Base-by-base conservation (phyloP, 1,284 basidiomycete genomes). In the Cutaneotrichosporon cutaneum region DNA sequence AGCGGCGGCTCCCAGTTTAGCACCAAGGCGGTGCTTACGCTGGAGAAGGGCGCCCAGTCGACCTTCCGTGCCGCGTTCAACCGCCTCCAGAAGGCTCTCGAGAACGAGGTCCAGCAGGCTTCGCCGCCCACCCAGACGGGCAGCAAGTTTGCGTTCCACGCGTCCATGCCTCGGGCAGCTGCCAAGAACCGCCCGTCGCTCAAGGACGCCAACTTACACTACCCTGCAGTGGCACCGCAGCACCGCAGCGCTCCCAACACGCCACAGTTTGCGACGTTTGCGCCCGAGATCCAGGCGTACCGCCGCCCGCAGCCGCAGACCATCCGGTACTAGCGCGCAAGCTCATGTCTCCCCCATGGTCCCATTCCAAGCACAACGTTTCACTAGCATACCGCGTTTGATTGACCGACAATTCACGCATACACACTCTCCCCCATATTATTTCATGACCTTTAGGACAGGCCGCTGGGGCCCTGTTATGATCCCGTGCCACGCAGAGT, bases 31-130 rank as follows among this genome's bases (percentile, higher is more conserved):
- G 74, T 71, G 22, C 67, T 79, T 22, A 77, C 76, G 4, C 70
- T 74, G 24, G 76, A 78, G 66, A 78, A 77, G 63, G 78, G 78
- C 30, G 78, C 78, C 2, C 74, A 77, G 52, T 79, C 77, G 14
- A 67, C 72, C 13, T 80, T 80, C 70, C 74, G 70, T 60, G 64
- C 72, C 67, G 63, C 70, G 67, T 72, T 21, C 48, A 48, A 63
- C 32, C 47, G 52, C 16, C 60, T 65, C 18, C 42, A 57, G 42
- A 48, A 48, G 30, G 53, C 61, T 10, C 58, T 65, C 16, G 59
- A 65, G 44, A 30, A 42, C 14, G 63, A 65, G 47, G 30, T 50
- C 32, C n/a, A 32, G 11, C 47, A n/a, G 42, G 21, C 54, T 4
- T 21, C 54, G 42, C 26, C 54, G 44, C 54, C 42, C 18, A 14